Base-by-base conservation (phyloP, 306 rosid species). In the Cicer yamashitae region DNA sequence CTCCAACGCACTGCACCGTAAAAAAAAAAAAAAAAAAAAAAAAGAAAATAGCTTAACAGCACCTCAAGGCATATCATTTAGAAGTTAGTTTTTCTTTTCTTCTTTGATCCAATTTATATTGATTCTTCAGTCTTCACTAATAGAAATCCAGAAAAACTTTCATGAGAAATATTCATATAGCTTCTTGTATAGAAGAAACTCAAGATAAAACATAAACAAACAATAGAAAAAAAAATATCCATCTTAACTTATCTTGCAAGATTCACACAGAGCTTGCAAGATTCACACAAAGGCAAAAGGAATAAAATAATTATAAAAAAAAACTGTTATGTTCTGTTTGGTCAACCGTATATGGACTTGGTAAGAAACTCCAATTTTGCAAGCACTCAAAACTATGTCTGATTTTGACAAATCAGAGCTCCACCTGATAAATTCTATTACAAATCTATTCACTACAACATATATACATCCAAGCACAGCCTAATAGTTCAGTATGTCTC, bases 1-100 rank as follows among this genome's bases (percentile, higher is more conserved):
- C 85, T 86, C 94, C 75, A 79, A 76, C 82, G 80, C 79, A 81
- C 91, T 88, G 86, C 90, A 82, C 48, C 18, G 54, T 14, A 63
- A 11, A 71, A 70, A 25, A 25, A 68, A 0, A 17, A 17, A 17
- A 17, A 17, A 0, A 17, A 17, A 17, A 17, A 17, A n/a, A n/a
- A n/a, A n/a, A n/a, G n/a, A 30, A 30, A 30, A 40, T 6, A 80
- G 8, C 62, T 63, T 14, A 82, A 48, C 80, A 73, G 77, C 69
- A 57, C 51, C 54, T 81, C 44, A 37, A 71, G 25, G 17, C 70
- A 79, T 50, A 20, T 25, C 56, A 56, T 45, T 9, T 48, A 71
- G 22, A 67, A 74, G 44, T 46, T 50, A 38, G 43, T 25, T 25
- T 25, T n/a, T 12, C n/a, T 58, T 52, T 18, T 7, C 9, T 56